Conservation (phyloP, 2,329 filamentous ascomycete genomes). For the Fusarium pilosicola region DNA sequence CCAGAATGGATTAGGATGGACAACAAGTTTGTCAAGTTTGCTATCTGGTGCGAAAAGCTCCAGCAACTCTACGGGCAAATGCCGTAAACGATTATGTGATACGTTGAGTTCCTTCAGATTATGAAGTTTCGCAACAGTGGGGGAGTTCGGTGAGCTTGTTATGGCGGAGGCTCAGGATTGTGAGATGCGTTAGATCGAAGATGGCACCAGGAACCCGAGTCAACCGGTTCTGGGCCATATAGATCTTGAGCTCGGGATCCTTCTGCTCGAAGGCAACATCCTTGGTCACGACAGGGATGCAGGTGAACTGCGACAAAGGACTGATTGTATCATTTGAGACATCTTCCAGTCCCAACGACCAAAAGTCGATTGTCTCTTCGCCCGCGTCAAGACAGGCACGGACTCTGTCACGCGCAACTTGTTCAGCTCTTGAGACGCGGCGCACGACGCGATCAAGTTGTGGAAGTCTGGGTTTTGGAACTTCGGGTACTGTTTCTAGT, state of each 20-base stretch:
- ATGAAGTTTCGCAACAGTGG: conserved; percentile 65
- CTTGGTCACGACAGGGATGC: conserved; percentile 63
- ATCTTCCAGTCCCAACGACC: conserved; percentile 62
- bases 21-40: conserved; percentile 61
- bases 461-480: conserved; percentile 50
- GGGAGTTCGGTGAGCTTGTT: conserved; percentile 71
- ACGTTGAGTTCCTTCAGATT: conserved; percentile 73
- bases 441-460: conserved; percentile 49
- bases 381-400: conserved; percentile 66
- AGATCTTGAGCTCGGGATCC: conserved; percentile 69
- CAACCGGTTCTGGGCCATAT: conserved; percentile 69
- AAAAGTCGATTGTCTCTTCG: conserved; percentile 69
- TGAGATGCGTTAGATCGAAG: conserved; percentile 70
- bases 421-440: conserved; percentile 54
- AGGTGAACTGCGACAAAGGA: conserved; percentile 64
- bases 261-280: conserved; percentile 69
- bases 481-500: conserved; percentile 47
- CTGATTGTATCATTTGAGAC: conserved; percentile 67
- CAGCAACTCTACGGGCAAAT: conserved; percentile 71
- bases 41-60: conserved; percentile 59
- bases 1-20: conserved; percentile 72
- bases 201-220: conserved; percentile 66
- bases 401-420: conserved; percentile 58
- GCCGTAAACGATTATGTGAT: conserved; percentile 69
- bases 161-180: conserved; percentile 72